phyloP scores from a whole-genome alignment of 108 stramenopile species.

The Craspedostauros australis region DNA sequence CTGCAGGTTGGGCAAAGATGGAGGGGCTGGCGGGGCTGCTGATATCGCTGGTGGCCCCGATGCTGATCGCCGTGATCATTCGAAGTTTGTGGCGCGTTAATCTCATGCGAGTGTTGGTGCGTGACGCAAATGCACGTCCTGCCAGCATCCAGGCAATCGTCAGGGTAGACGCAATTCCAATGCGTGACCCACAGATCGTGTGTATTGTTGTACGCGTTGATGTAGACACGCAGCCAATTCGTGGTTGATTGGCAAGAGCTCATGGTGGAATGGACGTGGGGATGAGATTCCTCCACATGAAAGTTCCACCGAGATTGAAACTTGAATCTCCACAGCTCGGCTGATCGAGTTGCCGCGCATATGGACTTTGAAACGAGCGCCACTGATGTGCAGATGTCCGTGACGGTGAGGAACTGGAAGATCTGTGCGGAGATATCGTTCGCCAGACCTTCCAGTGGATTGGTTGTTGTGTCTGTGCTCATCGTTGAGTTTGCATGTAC shows the following conservation, averaged over 20 bases:
- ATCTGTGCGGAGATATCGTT: not conserved
- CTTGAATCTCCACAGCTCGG: conserved; percentile 40
- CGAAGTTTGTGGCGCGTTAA: not conserved
- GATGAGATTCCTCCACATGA: not conserved
- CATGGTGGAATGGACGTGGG: conserved; percentile 3
- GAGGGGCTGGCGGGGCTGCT: too few species aligned
- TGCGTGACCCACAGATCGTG: conserved; percentile 71
- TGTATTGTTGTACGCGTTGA: conserved; percentile 41
- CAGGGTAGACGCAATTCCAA: conserved; percentile 55
- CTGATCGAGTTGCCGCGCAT: conserved; percentile 7
- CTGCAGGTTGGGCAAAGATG: conserved; percentile 16
- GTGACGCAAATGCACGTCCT: conserved; percentile 27
- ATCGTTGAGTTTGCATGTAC: too few species aligned
- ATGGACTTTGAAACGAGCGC: conserved; percentile 11
- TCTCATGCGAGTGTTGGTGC: not conserved
- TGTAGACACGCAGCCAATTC: conserved; percentile 44
- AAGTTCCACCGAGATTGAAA: conserved; percentile 49
- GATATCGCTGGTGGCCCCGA: too few species aligned
- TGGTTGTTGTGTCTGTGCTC: too few species aligned
- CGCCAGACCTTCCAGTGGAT: not conserved
- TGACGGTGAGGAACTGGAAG: not conserved
- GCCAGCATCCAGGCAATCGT: conserved; percentile 42
- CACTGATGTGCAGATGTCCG: not conserved
- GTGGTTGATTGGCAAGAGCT: too few species aligned
- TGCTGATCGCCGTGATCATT: not conserved